Conservation (phyloP, 257 asterid genomes). For the Solanum sitiens region DNA sequence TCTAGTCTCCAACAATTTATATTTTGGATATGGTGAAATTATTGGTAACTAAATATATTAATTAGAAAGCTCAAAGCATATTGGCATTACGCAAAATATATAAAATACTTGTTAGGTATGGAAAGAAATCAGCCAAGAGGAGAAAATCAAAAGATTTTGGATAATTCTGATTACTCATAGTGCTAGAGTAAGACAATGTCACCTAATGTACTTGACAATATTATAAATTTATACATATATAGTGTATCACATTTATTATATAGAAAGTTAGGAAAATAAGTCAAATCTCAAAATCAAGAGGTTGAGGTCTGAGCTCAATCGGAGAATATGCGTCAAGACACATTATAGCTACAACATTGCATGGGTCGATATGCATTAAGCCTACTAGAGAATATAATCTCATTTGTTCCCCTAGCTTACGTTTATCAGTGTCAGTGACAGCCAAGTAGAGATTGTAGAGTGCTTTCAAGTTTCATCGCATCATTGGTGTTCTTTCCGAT, state of each 20-base stretch:
- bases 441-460: neutral
- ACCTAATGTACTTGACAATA: neutral
- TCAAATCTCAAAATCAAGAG: neutral
- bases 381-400: neutral
- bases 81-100: neutral
- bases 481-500: neutral
- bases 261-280: neutral
- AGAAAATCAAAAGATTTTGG: neutral
- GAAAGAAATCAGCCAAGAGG: neutral
- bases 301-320: neutral
- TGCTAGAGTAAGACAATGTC: neutral
- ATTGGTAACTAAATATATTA: neutral
- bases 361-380: neutral
- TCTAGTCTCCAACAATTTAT: neutral
- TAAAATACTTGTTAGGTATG: neutral
- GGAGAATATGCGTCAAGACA: neutral
- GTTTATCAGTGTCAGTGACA: neutral
- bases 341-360: neutral
- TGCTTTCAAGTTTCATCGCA: neutral
- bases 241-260: neutral
- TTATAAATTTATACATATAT: neutral
- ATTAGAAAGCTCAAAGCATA: neutral
- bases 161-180: neutral
- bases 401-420: neutral
- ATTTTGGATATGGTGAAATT: neutral